Percentiles rank a stretch among this genome's conserved stretches.
Conservation (phyloP, 2,329 filamentous ascomycete genomes). For the Alternaria conjuncta region DNA sequence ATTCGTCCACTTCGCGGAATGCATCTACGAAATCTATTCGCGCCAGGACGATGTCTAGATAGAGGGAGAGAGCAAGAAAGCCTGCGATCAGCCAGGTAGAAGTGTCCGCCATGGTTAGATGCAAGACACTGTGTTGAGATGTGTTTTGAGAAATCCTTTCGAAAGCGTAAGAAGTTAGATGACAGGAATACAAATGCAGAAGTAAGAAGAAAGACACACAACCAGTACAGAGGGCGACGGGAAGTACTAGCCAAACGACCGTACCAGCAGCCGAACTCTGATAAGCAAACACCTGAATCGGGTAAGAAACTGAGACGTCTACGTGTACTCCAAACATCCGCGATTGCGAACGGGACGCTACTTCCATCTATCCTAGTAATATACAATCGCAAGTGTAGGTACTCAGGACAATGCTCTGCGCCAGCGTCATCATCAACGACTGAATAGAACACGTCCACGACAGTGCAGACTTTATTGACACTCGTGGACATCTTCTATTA, state of each 20-base stretch:
- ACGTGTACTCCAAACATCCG: neutral
- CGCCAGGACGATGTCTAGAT: neutral
- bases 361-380: neutral
- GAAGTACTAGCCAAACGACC: neutral
- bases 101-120: neutral
- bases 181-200: neutral
- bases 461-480: rapidly evolving
- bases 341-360: neutral
- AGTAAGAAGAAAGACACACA: neutral
- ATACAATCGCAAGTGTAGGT: neutral
- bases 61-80: neutral
- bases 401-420: no score
- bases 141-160: neutral
- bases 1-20: neutral
- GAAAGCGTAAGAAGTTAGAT: neutral
- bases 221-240: neutral
- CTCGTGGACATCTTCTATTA: neutral
- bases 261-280: neutral
- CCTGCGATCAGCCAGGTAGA: neutral
- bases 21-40: neutral
- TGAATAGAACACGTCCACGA: neutral
- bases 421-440: neutral
- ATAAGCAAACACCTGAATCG: neutral
- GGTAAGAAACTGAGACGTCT: neutral
- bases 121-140: rapidly evolving